Percentiles rank a stretch among this genome's conserved stretches.
phyloP scores from a whole-genome alignment of 2,329 filamentous ascomycete species.

The Clarireedia hainanense region DNA sequence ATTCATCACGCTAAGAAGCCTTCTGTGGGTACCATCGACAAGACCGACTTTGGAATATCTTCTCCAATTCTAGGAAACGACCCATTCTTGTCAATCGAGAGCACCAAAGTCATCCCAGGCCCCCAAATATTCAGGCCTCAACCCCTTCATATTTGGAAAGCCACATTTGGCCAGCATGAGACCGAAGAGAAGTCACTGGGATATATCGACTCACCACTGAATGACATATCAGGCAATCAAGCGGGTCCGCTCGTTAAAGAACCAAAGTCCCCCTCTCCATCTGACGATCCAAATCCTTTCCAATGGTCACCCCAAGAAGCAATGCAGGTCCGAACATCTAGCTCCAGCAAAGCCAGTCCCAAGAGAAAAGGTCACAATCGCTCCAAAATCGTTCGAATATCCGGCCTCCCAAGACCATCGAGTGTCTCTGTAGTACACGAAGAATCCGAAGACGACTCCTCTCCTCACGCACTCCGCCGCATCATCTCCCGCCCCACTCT shows the following conservation, averaged over 20 bases:
- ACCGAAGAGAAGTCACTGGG: conserved; percentile 9
- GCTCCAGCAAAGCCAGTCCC: conserved; percentile 7
- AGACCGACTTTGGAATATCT: conserved; percentile 1
- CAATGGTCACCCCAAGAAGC: conserved; percentile 23
- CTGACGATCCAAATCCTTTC: conserved; percentile 18
- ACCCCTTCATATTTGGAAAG: conserved; percentile 22
- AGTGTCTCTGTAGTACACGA: conserved; percentile 22
- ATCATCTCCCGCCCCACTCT: conserved; percentile 10
- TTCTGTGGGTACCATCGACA: not conserved
- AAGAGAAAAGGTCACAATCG: conserved; percentile 22
- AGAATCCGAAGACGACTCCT: conserved; percentile 18
- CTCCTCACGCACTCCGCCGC: conserved; percentile 1
- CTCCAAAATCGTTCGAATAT: conserved; percentile 22
- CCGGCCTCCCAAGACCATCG: conserved; percentile 16
- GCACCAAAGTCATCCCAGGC: conserved; percentile 12
- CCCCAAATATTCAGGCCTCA: conserved; percentile 10
- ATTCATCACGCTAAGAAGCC: not conserved
- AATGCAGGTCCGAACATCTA: conserved; percentile 13
- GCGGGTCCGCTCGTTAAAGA: conserved; percentile 7
- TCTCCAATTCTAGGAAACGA: conserved; percentile 13
- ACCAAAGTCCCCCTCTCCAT: not conserved
- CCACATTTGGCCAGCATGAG: conserved; percentile 20
- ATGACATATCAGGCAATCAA: conserved; percentile 20
- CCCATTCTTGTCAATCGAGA: conserved; percentile 20
- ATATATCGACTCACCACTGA: conserved; percentile 14